phyloP scores from a whole-genome alignment of 208 protist species.

The Phytomonas sp. region DNA sequence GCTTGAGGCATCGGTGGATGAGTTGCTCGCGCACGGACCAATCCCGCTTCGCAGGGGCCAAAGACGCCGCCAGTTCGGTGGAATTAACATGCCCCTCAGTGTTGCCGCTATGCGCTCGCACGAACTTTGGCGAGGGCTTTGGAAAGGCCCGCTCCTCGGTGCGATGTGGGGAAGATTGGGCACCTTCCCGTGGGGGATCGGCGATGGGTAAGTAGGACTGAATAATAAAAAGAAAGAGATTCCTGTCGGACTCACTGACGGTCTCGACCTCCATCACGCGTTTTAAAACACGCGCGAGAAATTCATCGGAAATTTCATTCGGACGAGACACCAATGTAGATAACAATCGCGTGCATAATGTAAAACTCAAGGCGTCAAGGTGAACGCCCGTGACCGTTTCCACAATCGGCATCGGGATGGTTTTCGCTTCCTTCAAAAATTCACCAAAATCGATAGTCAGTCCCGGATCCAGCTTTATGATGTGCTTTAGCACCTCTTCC shows the following conservation, averaged over 20 bases:
- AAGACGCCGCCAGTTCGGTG: not conserved
- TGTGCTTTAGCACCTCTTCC: conserved; percentile 25
- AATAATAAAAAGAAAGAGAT: conserved; percentile 58
- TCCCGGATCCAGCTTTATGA: conserved; percentile 35
- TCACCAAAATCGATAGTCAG: conserved; percentile 53
- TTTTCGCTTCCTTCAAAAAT: conserved; percentile 39
- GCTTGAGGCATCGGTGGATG: conserved; percentile 41
- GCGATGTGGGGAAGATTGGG: not conserved
- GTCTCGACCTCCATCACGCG: conserved; percentile 30
- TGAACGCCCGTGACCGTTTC: conserved; percentile 39
- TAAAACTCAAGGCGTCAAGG: conserved; percentile 39
- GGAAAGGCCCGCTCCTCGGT: not conserved
- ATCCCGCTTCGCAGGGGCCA: not conserved
- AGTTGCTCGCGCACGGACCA: conserved; percentile 13
- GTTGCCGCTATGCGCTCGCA: not conserved
- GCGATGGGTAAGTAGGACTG: conserved; percentile 41
- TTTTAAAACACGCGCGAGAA: conserved; percentile 34
- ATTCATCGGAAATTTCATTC: conserved; percentile 29
- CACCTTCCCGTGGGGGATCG: not conserved
- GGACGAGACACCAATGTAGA: conserved; percentile 43
- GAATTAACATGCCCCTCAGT: not conserved
- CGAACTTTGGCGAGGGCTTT: not conserved
- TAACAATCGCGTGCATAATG: conserved; percentile 57
- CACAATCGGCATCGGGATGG: conserved; percentile 55
- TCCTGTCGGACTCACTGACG: conserved; percentile 47